Evolutionary conservation across 1,284 basidiomycete species (phyloP).

Genomic region (Sanghuangporus baumii): DNA sequence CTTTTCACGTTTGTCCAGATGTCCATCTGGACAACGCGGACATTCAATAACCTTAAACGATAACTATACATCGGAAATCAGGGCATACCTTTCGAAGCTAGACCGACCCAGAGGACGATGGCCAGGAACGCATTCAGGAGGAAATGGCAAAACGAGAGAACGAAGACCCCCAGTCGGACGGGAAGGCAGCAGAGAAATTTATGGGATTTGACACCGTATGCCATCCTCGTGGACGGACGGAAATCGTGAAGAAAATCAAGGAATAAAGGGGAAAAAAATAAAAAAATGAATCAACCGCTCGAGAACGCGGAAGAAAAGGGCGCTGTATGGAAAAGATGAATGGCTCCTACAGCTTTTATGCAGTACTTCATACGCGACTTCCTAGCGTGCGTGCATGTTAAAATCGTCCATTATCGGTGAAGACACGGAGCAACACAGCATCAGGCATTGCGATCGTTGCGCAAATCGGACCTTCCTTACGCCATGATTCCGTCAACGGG

Average conservation of each 20-base stretch:
- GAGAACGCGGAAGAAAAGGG: background rate
- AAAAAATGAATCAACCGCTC: background rate
- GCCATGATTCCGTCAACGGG: background rate
- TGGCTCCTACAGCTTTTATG: background rate
- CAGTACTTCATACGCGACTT: background rate
- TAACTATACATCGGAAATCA: no score
- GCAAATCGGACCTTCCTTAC: background rate
- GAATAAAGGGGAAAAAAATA: background rate
- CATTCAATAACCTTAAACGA: background rate
- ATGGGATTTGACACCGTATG: conserved; percentile 11
- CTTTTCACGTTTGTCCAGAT: conserved; percentile 2
- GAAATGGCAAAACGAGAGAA: conserved; percentile 20
- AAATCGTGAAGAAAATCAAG: background rate
- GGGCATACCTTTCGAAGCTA: background rate
- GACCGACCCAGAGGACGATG: conserved; percentile 11
- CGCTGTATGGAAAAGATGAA: background rate
- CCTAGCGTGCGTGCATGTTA: background rate
- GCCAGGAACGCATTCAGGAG: conserved; percentile 14
- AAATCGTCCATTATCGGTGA: background rate
- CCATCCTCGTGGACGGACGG: background rate
- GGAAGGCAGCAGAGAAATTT: conserved; percentile 25
- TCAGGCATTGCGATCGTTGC: background rate
- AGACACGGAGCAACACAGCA: background rate
- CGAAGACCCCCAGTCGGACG: conserved; percentile 26
- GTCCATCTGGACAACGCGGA: background rate